These are phyloP conservation scores for Angophora floribunda DNA, from an alignment of 345 rosid species.

Conservation along the genomic window DNA sequence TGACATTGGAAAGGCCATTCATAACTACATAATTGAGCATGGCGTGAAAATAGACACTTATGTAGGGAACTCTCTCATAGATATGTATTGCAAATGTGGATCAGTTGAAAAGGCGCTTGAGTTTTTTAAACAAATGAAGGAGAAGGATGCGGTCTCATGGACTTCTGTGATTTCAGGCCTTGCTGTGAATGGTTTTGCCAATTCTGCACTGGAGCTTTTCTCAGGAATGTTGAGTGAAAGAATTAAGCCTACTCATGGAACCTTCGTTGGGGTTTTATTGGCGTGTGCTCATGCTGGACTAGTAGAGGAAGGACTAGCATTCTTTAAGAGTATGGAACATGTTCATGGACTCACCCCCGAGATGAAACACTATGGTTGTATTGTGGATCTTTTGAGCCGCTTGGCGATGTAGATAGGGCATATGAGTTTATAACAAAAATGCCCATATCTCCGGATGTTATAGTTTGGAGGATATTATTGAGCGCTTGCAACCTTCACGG, in stretches of 20 bases:
- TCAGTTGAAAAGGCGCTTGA: slow-evolving; percentile 27
- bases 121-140: slow-evolving; percentile 36
- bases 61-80: slow-evolving; percentile 46
- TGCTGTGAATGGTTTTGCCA: slow-evolving; percentile 54
- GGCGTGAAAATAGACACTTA: slow-evolving; percentile 15
- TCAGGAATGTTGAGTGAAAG: slow-evolving; percentile 29
- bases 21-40: slow-evolving; percentile 24
- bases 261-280: slow-evolving; percentile 41
- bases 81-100: slow-evolving; percentile 58
- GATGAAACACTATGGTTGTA: slow-evolving; percentile 62
- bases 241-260: slow-evolving; percentile 30
- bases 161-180: slow-evolving; percentile 50
- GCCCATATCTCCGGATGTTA: slow-evolving; percentile 36
- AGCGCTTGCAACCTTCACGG: slow-evolving; percentile 58
- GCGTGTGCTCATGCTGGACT: slow-evolving; percentile 55
- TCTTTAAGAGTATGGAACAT: slow-evolving; percentile 36
- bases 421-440: slow-evolving; percentile 36
- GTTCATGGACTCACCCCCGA: slow-evolving; percentile 42
- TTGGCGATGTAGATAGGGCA: slow-evolving; percentile 42
- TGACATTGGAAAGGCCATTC: slow-evolving; percentile 30
- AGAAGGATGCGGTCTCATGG: slow-evolving; percentile 49
- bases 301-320: slow-evolving; percentile 32
- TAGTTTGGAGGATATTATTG: slow-evolving; percentile 58
- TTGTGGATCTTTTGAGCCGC: slow-evolving; percentile 66
- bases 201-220: slow-evolving; percentile 30